Evolutionary conservation across 805 yeast species (phyloP), one percentile per base, ranked within the genome.

Genomic region (Torulaspora indica): DNA sequence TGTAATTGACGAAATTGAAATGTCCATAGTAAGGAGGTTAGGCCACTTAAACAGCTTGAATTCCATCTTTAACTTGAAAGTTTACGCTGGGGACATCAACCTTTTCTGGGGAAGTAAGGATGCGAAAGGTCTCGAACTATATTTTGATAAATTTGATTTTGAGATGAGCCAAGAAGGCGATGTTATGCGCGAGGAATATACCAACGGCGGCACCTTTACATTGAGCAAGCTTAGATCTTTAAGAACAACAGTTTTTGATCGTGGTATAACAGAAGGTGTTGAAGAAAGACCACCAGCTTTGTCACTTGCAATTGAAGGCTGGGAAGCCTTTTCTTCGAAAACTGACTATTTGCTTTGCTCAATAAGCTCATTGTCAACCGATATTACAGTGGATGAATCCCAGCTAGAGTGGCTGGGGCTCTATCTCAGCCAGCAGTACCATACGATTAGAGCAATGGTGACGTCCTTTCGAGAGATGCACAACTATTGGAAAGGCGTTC

Each of bases 1-100:
- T 9, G 68, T 79, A 4, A 66, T 89, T 53, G 96, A 90, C 60
- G 60, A 61, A 13, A 63, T 88, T 12, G 95, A 90, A 47, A 60
- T 77, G 13, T 76, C 77, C 8, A 75, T 83, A 2, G 70, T 85
- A 9, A 61, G 64, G 27, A 64, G 67, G 7, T 60, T 85, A 20
- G 64, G 69, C 20, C 5, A 46, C 78, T 24, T 49, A 5, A 44
- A 52, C 31, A 51, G 48, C 24, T 55, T 56, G 5, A 34, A 42
- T 0, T 35, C 48, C 5, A 32, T 47, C 2, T 37, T 47, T 2
- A 57, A 55, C 30, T 14, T 53, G 2, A 56, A 52, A 27, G 5
- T 60, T 4, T 43, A 52, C 13, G 35, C 58, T n/a, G 28, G 43
- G 15, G 51, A 48, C 24, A 27, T 53, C 23, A 56, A 58, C 35